Conservation (phyloP, 2,329 filamentous ascomycete species). For the Calonectria hongkongensis region DNA sequence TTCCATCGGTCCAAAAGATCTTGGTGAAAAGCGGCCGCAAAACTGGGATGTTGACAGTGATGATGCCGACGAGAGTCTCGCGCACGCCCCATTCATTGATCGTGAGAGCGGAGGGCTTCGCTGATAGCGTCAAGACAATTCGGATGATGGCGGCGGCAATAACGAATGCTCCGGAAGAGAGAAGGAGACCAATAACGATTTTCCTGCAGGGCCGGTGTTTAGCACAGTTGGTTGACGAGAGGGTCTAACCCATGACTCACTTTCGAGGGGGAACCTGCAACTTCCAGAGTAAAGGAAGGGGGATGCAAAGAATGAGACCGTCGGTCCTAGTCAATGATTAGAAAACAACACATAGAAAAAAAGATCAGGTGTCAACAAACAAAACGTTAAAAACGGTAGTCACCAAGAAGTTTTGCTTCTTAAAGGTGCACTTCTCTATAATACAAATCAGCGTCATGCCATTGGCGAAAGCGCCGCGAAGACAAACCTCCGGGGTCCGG, state of each 20-base stretch:
- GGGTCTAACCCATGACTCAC: conserved; percentile 18
- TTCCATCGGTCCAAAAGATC: conserved; percentile 36
- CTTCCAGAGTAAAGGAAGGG: conserved; percentile 48
- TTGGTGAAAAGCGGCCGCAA: conserved; percentile 42
- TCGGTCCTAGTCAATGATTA: conserved; percentile 41
- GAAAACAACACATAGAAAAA: neutral
- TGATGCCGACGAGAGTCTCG: conserved; percentile 61
- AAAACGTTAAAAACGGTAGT: conserved; percentile 50
- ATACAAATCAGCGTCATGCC: neutral
- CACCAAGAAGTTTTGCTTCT: conserved; percentile 47
- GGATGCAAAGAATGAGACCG: conserved; percentile 45
- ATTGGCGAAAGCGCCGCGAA: neutral
- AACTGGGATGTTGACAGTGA: conserved; percentile 59
- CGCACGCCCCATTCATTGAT: conserved; percentile 55
- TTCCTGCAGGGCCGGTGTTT: conserved; percentile 39
- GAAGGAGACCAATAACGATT: conserved; percentile 51
- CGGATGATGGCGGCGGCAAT: conserved; percentile 53
- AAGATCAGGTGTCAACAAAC: conserved; percentile 31
- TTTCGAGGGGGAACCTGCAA: conserved; percentile 49
- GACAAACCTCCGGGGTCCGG: conserved; percentile 46
- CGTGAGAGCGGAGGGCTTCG: conserved; percentile 49
- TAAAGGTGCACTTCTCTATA: conserved; percentile 43
- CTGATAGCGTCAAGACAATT: conserved; percentile 47
- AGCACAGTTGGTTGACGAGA: neutral
- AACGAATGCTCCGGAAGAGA: conserved; percentile 54